phyloP scores from a whole-genome alignment of 768 basidiomycete species.

The Tulasnella sp. region DNA sequence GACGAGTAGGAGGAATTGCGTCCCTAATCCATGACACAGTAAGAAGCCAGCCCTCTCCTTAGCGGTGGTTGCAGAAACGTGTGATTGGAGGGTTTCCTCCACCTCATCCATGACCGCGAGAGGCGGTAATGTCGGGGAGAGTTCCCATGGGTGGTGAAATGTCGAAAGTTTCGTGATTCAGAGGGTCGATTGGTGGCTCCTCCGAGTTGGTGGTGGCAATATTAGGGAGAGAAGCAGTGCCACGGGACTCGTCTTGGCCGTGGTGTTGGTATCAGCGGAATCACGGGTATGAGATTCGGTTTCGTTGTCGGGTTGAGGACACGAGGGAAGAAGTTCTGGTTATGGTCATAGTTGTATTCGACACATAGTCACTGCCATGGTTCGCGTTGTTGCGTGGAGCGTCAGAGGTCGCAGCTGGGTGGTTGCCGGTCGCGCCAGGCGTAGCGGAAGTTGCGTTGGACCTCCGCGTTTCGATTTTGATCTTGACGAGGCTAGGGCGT shows the following conservation, averaged over 20 bases:
- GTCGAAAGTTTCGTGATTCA: background rate
- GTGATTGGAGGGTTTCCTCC: slow-evolving; percentile 96
- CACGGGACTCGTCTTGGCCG: background rate
- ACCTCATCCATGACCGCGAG: slow-evolving; percentile 95
- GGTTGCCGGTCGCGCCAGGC: too few relatives aligned
- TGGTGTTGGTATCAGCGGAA: background rate
- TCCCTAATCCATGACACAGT: background rate
- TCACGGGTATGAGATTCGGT: background rate
- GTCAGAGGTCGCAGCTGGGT: too few relatives aligned
- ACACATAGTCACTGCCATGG: background rate
- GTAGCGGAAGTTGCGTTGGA: too few relatives aligned
- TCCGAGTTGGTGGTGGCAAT: background rate
- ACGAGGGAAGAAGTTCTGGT: background rate
- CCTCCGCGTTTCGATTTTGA: background rate
- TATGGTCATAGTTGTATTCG: background rate
- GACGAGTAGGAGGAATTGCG: slow-evolving; percentile 56
- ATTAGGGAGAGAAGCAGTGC: background rate
- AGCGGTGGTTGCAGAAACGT: slow-evolving; percentile 45
- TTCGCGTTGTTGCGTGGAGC: background rate
- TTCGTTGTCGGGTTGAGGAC: background rate
- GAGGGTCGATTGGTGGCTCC: background rate
- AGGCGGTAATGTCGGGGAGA: background rate
- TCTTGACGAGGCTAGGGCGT: background rate
- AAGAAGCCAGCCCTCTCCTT: background rate
- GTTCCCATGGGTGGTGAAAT: slow-evolving; percentile 31